A percentile compares a stretch with the other conserved stretches of the same genome.
phyloP scores from a whole-genome alignment of 2,329 filamentous ascomycete species.

The Neofusicoccum ribis region DNA sequence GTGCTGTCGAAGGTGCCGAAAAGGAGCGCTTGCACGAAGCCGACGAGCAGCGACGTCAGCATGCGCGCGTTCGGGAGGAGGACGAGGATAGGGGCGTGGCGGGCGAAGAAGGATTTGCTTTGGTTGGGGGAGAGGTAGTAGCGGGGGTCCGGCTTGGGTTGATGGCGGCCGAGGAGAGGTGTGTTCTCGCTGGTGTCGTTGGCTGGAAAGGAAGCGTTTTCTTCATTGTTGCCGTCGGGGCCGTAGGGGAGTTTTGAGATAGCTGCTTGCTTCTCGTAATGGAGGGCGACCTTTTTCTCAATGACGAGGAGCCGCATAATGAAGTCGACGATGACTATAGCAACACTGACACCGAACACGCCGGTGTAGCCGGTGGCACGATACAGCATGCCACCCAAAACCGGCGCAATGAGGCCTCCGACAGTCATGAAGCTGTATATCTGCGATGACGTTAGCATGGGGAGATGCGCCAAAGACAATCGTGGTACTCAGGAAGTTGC shows the following conservation, averaged over 20 bases:
- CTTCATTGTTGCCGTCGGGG: slow-evolving; percentile 7
- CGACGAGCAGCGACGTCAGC: slow-evolving; percentile 37
- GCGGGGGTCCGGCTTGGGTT: not conserved
- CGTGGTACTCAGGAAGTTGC: slow-evolving; percentile 17
- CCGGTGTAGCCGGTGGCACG: slow-evolving; percentile 58
- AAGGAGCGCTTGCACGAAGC: slow-evolving; percentile 45
- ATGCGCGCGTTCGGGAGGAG: slow-evolving; percentile 37
- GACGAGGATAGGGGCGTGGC: slow-evolving; percentile 51
- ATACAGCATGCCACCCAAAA: slow-evolving; percentile 62
- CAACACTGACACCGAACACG: slow-evolving; percentile 59
- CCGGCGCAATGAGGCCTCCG: slow-evolving; percentile 58
- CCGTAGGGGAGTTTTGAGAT: slow-evolving; percentile 23
- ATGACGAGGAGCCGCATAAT: slow-evolving; percentile 60
- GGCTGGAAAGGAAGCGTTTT: not conserved
- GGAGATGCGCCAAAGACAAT: not conserved
- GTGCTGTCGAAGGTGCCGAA: slow-evolving; percentile 51
- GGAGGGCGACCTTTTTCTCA: slow-evolving; percentile 60
- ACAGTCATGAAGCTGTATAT: slow-evolving; percentile 62
- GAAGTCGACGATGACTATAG: slow-evolving; percentile 59
- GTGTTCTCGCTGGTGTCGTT: slow-evolving; percentile 29
- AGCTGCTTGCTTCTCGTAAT: slow-evolving; percentile 38
- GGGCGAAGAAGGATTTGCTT: slow-evolving; percentile 40
- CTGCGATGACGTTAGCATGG: slow-evolving; percentile 25
- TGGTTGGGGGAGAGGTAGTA: slow-evolving; percentile 31
- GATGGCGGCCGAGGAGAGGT: slow-evolving; percentile 25